Evolutionary conservation across 257 asterid species (phyloP), one percentile per base, ranked within the genome.

Genomic region (Solanum chilense): DNA sequence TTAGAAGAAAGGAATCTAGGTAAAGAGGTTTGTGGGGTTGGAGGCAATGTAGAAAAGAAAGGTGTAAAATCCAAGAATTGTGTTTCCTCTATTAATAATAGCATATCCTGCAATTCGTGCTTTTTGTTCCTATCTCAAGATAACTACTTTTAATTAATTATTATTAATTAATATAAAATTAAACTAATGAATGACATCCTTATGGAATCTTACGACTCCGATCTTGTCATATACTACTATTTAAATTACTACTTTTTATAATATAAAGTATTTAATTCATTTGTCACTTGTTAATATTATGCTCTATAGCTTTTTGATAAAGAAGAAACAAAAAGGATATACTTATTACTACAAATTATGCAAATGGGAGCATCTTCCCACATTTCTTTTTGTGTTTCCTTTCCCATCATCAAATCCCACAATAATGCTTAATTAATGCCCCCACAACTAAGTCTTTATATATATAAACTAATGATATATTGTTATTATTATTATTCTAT

Each of bases 301-400:
- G 41, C 69, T 87, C 69, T 87, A 66, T 88, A 35, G 90, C 86
- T 86, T 60, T 78, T 81, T 85, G 84, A 70, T 86, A 69, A 81
- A 86, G 47, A 69, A 76, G 58, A 88, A 88, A 86, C 45, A 90
- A 91, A 89, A 82, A 86, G 93, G 91, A 91, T 91, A 91, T 91
- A 87, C 91, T 86, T 87, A 70, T 18, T 70, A 71, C 73, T 85
- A 85, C 21, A 78, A 73, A 89, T 68, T 31, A 86, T 69, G 66
- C 27, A 58, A 83, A 49, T 89, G 90, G 88, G 94, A 95, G 94
- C 91, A 95, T 93, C 97, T 93, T 93, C 89, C 83, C 69, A 29
- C 69, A 71, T 70, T 80, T 88, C 78, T 86, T 66, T 85, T 58
- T 88, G 86, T 85, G 86, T 80, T 91, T 70, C 89, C 87, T 69